These are phyloP conservation scores for Malus sylvestris DNA, from an alignment of 306 rosid genomes.

Conservation along the genomic window DNA sequence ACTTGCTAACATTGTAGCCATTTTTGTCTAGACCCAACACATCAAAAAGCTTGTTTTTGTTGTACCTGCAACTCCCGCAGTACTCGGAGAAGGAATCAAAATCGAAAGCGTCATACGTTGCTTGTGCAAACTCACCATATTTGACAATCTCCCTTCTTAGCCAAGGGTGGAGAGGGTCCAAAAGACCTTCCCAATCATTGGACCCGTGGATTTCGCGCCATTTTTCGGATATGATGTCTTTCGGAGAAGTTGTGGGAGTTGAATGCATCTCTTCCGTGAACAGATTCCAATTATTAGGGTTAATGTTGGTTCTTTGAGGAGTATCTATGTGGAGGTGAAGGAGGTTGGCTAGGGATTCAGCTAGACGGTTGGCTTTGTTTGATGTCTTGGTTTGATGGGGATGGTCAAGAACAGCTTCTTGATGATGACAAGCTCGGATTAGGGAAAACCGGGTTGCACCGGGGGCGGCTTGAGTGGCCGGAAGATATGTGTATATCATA, in stretches of 20 bases:
- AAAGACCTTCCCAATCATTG: conserved; percentile 31
- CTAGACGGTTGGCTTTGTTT: conserved; percentile 21
- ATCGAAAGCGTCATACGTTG: conserved; percentile 69
- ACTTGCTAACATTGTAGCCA: conserved; percentile 41
- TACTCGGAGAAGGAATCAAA: conserved; percentile 50
- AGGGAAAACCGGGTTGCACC: background rate
- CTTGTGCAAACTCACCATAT: conserved; percentile 69
- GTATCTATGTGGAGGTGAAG: conserved; percentile 40
- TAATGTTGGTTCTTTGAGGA: conserved; percentile 8
- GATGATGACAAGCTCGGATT: conserved; percentile 20
- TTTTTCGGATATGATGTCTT: conserved; percentile 33
- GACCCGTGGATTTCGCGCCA: conserved; percentile 57
- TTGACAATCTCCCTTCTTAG: conserved; percentile 55
- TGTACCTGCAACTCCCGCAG: conserved; percentile 57
- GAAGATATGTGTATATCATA: conserved; percentile 9
- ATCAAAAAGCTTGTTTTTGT: conserved; percentile 27
- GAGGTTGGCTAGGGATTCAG: conserved; percentile 42
- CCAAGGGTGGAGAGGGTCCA: conserved; percentile 58
- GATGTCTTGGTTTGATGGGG: conserved; percentile 15
- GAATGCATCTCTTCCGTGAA: conserved; percentile 23
- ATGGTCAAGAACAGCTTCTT: conserved; percentile 14
- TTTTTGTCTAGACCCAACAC: conserved; percentile 30
- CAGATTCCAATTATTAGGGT: conserved; percentile 2
- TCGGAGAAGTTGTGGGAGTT: conserved; percentile 51
- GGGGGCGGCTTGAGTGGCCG: background rate